Conservation (phyloP, 2,329 filamentous ascomycete genomes). For the Thielaviopsis euricoi region DNA sequence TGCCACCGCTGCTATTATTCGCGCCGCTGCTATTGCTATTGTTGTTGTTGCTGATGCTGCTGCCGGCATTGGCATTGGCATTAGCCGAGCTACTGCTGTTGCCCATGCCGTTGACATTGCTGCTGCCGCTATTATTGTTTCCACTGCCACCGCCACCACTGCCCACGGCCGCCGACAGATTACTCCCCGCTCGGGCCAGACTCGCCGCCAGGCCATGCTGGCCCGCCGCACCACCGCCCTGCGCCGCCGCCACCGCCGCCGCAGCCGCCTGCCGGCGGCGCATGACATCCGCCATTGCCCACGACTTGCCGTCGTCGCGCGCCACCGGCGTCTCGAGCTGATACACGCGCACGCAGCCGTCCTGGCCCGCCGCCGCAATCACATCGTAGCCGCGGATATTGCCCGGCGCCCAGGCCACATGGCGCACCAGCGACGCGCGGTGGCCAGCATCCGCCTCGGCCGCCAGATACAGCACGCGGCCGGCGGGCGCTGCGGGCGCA, state of each 20-base stretch:
- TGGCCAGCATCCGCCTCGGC: constrained; percentile 52
- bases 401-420: constrained; percentile 83
- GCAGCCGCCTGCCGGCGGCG: constrained; percentile 17
- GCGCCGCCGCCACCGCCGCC: constrained; percentile 16
- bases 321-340: constrained; percentile 48
- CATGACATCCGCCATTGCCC: constrained; percentile 29
- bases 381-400: constrained; percentile 82
- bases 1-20: not conserved
- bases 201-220: constrained; percentile 13
- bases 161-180: constrained; percentile 1
- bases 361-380: constrained; percentile 82
- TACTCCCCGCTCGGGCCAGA: constrained; percentile 13
- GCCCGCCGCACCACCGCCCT: constrained; percentile 18
- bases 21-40: not conserved
- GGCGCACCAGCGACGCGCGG: constrained; percentile 52
- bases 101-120: no score
- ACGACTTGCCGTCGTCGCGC: constrained; percentile 30
- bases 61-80: constrained; percentile 31
- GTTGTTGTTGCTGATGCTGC: constrained; percentile 11
- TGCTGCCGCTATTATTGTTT: constrained; percentile 13
- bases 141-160: not conserved
- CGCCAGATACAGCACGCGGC: constrained; percentile 62
- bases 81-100: constrained; percentile 1
- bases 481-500: constrained; percentile 31
- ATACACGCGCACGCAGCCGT: constrained; percentile 81